Evolutionary conservation across 139 green algal species (phyloP).

Genomic region (Closterium sp.): DNA sequence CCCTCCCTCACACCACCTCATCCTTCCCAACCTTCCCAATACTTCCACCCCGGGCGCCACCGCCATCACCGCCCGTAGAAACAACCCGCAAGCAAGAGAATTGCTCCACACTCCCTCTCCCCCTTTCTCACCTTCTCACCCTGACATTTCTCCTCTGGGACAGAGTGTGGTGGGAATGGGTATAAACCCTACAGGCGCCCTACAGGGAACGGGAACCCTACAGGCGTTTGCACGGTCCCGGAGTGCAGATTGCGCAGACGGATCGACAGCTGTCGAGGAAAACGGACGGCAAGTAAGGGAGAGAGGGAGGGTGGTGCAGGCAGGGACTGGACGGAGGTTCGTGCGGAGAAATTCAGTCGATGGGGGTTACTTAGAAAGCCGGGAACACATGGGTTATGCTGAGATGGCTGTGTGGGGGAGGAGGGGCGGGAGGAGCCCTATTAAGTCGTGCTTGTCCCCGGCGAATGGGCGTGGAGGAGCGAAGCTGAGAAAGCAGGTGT

Average conservation of each 20-base stretch:
- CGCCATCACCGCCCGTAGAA: background rate
- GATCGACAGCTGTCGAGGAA: background rate
- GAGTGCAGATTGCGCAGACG: background rate
- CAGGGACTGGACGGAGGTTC: background rate
- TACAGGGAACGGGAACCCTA: no score
- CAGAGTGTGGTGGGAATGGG: background rate
- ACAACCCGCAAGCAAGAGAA: background rate
- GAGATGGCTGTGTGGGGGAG: no score
- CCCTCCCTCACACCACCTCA: background rate
- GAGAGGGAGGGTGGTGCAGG: background rate
- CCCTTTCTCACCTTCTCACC: background rate
- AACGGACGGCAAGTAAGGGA: background rate
- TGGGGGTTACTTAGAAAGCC: background rate
- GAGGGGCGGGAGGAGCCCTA: background rate
- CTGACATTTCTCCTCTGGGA: background rate
- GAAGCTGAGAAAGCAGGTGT: background rate
- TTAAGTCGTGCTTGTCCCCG: background rate
- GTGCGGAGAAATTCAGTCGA: background rate
- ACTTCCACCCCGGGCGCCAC: background rate
- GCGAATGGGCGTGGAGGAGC: background rate
- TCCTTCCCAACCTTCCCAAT: background rate
- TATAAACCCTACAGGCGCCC: no score
- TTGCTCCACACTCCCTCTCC: background rate
- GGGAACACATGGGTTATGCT: no score
- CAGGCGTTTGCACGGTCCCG: background rate